Percentiles rank a stretch among this genome's conserved stretches.
phyloP scores from a whole-genome alignment of 2,329 filamentous ascomycete genomes.

The Domatiomyces globalis region DNA sequence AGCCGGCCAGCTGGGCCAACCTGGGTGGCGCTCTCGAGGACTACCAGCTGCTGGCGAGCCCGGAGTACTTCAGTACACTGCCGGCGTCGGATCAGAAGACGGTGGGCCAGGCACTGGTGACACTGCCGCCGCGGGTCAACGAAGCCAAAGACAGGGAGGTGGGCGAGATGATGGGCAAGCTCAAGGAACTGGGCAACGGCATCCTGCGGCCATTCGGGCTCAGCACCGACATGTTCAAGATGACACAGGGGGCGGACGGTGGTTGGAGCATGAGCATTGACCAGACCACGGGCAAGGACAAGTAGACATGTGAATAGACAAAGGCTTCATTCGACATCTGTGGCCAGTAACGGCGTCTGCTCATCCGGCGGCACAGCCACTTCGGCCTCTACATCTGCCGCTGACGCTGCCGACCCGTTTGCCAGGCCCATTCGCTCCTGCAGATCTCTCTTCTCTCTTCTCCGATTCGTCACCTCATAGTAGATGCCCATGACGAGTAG shows the following conservation, averaged over 20 bases:
- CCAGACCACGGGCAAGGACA: slow-evolving; percentile 3
- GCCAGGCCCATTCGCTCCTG: slow-evolving; percentile 7
- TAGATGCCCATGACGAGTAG: slow-evolving; percentile 67
- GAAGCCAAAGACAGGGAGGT: slow-evolving; percentile 75
- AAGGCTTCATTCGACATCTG: not conserved
- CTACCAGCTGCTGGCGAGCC: slow-evolving; percentile 45
- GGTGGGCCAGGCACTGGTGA: slow-evolving; percentile 50
- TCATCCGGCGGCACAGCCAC: slow-evolving; percentile 4
- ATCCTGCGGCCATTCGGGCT: slow-evolving; percentile 86
- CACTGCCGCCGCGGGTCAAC: slow-evolving; percentile 55
- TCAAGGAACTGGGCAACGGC: slow-evolving; percentile 84
- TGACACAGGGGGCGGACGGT: slow-evolving; percentile 79
- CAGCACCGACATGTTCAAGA: slow-evolving; percentile 87
- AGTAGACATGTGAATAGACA: not conserved
- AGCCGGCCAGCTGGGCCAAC: slow-evolving; percentile 52
- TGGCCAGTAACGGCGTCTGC: slow-evolving; percentile 16
- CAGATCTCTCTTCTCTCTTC: slow-evolving; percentile 11
- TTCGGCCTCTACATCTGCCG: slow-evolving; percentile 1
- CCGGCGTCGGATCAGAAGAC: slow-evolving; percentile 51
- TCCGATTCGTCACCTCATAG: slow-evolving; percentile 35
- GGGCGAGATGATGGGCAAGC: slow-evolving; percentile 93
- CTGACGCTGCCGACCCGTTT: slow-evolving; percentile 2
- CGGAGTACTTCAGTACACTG: slow-evolving; percentile 37
- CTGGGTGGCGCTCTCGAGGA: slow-evolving; percentile 67
- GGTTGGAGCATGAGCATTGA: slow-evolving; percentile 89